These are phyloP conservation scores for Colletotrichum sidae DNA, from an alignment of 2,329 filamentous ascomycete genomes.

Conservation along the genomic window DNA sequence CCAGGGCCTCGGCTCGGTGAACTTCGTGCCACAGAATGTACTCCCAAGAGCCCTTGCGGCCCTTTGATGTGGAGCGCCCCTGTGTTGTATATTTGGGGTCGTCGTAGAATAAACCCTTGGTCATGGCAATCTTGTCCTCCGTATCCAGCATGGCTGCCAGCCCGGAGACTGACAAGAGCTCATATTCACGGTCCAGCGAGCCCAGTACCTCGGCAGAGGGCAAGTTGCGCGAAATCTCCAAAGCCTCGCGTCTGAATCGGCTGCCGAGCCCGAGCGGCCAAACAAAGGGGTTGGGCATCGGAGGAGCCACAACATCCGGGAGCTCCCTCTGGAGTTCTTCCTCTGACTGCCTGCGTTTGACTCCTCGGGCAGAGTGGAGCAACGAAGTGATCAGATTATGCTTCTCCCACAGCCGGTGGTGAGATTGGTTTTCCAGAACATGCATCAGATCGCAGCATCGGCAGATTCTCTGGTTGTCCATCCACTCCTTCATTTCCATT, in stretches of 20 bases:
- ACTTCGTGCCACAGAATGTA: constrained; percentile 10
- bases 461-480: constrained; percentile 13
- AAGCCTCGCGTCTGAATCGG: not conserved
- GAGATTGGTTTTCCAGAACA: constrained; percentile 5
- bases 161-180: not conserved
- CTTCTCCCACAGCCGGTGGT: constrained; percentile 18
- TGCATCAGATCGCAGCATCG: constrained; percentile 4
- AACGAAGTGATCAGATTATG: not conserved
- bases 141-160: constrained; percentile 15
- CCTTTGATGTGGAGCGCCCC: not conserved
- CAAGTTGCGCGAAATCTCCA: not conserved
- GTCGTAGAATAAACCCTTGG: not conserved
- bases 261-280: not conserved
- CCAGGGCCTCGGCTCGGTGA: not conserved
- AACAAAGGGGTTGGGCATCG: constrained; percentile 15
- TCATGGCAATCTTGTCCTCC: not conserved
- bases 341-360: not conserved
- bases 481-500: not conserved
- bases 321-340: not conserved
- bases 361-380: not conserved
- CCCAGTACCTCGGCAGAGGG: not conserved
- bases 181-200: not conserved
- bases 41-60: constrained; percentile 12
- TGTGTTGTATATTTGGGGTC: constrained; percentile 1
- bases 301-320: not conserved